Percentiles rank a stretch among this genome's conserved stretches.
Evolutionary conservation across 371 early-diverging fungal species (phyloP).

Genomic region (Thermomucor indicae-seudaticae): DNA sequence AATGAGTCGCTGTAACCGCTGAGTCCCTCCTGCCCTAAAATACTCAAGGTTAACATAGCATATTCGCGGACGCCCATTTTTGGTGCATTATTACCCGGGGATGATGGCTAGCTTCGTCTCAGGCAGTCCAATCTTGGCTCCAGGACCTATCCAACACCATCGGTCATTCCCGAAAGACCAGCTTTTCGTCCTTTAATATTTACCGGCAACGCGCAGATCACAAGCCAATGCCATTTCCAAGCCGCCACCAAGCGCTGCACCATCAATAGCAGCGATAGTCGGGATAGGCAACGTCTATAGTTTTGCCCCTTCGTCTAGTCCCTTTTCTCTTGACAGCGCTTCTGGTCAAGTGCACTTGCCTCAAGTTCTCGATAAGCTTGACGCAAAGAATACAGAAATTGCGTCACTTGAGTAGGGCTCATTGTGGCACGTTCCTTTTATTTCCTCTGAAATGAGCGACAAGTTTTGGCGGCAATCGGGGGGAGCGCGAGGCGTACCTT

Average conservation of each 20-base stretch:
- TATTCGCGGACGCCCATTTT: background rate
- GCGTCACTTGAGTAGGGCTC: slow-evolving; percentile 76
- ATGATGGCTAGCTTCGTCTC: slow-evolving; percentile 97
- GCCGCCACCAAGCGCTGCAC: slow-evolving; percentile 95
- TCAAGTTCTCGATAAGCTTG: slow-evolving; percentile 82
- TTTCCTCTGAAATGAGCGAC: background rate
- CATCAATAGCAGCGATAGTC: slow-evolving; percentile 94
- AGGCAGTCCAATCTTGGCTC: slow-evolving; percentile 85
- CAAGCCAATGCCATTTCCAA: slow-evolving; percentile 91
- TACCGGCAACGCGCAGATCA: slow-evolving; percentile 87
- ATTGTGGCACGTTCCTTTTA: slow-evolving; percentile 85
- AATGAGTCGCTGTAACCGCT: slow-evolving; percentile 84
- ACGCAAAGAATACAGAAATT: slow-evolving; percentile 78
- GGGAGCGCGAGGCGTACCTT: slow-evolving; percentile 75
- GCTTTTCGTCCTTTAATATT: slow-evolving; percentile 1
- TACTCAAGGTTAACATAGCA: no score
- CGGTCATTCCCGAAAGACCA: background rate
- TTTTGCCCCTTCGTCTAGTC: background rate
- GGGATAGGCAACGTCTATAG: slow-evolving; percentile 80
- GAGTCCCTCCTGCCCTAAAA: slow-evolving; percentile 92
- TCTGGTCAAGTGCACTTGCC: no score
- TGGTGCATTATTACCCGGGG: slow-evolving; percentile 70
- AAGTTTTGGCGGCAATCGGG: background rate
- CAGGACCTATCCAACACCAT: slow-evolving; percentile 23
- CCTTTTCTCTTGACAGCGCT: background rate